A percentile compares a stretch with the other conserved stretches of the same genome.
phyloP scores from a whole-genome alignment of 2,329 filamentous ascomycete species.

The Venturia aucupariae region DNA sequence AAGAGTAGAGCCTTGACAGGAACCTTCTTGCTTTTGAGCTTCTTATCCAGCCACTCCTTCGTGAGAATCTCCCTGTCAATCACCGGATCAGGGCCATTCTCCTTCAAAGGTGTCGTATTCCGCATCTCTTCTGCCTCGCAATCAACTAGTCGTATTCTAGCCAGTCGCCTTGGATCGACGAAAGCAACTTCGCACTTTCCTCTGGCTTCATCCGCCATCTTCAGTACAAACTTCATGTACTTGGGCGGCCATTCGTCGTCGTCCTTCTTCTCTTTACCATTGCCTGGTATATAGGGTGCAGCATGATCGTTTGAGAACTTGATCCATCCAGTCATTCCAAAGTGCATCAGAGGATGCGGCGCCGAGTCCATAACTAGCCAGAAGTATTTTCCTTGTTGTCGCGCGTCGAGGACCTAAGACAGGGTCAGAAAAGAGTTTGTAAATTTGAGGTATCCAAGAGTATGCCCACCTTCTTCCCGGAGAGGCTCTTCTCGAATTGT shows the following conservation, averaged over 20 bases:
- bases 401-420: slow-evolving; percentile 48
- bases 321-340: slow-evolving; percentile 63
- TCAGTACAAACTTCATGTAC: slow-evolving; percentile 77
- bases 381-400: slow-evolving; percentile 94
- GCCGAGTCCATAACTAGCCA: slow-evolving; percentile 72
- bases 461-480: slow-evolving; percentile 52
- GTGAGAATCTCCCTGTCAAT: slow-evolving; percentile 71
- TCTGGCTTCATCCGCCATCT: slow-evolving; percentile 51
- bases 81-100: slow-evolving; percentile 91
- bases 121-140: slow-evolving; percentile 69
- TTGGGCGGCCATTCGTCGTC: slow-evolving; percentile 74
- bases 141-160: slow-evolving; percentile 71
- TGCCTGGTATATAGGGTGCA: slow-evolving; percentile 64
- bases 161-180: slow-evolving; percentile 72
- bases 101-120: slow-evolving; percentile 65
- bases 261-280: slow-evolving; percentile 42
- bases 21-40: slow-evolving; percentile 67
- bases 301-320: slow-evolving; percentile 73
- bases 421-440: not conserved
- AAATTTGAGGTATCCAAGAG: not conserved
- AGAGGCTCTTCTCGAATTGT: slow-evolving; percentile 64
- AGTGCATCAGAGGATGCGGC: slow-evolving; percentile 58
- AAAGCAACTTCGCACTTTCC: slow-evolving; percentile 62
- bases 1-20: slow-evolving; percentile 83
- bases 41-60: slow-evolving; percentile 60